Evolutionary conservation across 140 eudicot genomes (phyloP).

Genomic region (Senecio squalidus): DNA sequence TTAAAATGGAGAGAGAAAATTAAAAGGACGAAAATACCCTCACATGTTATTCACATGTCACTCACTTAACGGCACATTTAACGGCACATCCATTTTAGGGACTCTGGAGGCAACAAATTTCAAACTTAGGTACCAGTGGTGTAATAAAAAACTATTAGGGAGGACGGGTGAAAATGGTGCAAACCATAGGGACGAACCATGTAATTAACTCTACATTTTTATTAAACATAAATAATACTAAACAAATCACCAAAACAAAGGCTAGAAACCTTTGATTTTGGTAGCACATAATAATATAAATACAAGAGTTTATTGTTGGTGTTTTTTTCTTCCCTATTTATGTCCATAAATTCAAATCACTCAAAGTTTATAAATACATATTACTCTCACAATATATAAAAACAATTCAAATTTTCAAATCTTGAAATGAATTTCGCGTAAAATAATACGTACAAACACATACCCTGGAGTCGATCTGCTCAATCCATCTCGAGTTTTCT

Average conservation of each 20-base stretch:
- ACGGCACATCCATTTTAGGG: too few species aligned
- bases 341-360: conserved; percentile 25
- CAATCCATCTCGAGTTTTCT: conserved; percentile 26
- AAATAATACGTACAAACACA: conserved; percentile 21
- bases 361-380: conserved; percentile 22
- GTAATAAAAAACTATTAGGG: too few species aligned
- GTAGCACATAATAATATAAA: conserved; percentile 10
- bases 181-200: background rate
- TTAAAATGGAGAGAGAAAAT: too few species aligned
- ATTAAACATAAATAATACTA: background rate
- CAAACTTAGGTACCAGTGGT: too few species aligned
- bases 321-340: background rate
- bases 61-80: too few species aligned
- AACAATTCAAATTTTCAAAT: conserved; percentile 11
- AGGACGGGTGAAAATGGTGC: too few species aligned
- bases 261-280: conserved; percentile 22
- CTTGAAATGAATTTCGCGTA: background rate
- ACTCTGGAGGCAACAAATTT: too few species aligned
- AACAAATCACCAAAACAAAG: conserved; percentile 21
- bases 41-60: too few species aligned
- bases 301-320: conserved; percentile 16
- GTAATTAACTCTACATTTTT: background rate
- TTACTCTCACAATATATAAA: conserved; percentile 22
- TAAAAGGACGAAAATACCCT: too few species aligned
- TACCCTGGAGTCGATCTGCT: conserved; percentile 30